phyloP scores from a whole-genome alignment of 1,139 yeast species.

The Geotrichum europaeum region DNA sequence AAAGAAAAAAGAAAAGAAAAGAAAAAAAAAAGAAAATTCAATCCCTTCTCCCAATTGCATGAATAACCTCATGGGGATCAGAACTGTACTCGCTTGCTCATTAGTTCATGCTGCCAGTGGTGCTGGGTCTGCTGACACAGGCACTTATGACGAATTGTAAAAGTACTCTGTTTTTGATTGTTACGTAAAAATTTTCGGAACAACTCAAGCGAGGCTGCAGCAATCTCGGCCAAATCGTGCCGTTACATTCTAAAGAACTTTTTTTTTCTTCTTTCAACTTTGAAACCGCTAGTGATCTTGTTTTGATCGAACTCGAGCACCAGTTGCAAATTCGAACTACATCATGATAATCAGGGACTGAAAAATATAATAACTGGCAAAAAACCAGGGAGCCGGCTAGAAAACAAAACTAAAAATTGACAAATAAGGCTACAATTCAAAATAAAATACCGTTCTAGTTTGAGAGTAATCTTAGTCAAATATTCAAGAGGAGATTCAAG shows the following conservation, averaged over 20 bases:
- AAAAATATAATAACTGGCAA: not conserved
- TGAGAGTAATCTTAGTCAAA: no score
- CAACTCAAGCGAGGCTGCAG: not conserved
- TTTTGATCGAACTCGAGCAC: not conserved
- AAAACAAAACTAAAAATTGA: not conserved
- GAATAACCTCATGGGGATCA: not conserved
- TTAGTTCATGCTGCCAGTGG: not conserved
- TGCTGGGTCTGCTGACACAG: not conserved
- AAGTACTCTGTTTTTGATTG: not conserved
- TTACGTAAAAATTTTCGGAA: not conserved
- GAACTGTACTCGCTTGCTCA: not conserved
- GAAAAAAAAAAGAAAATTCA: no score
- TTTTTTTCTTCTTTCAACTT: not conserved
- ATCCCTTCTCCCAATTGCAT: not conserved
- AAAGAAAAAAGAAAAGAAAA: no score
- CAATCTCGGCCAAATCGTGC: not conserved
- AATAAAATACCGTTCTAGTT: no score
- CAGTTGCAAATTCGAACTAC: not conserved
- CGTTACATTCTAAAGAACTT: not conserved
- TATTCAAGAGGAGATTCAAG: no score
- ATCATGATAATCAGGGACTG: not conserved
- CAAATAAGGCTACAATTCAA: no score
- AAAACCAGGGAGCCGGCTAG: not conserved
- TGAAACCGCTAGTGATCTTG: not conserved
- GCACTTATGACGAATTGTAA: not conserved